Conservation (phyloP, 78 protist genomes). For the Dictyostelium intermedium region DNA sequence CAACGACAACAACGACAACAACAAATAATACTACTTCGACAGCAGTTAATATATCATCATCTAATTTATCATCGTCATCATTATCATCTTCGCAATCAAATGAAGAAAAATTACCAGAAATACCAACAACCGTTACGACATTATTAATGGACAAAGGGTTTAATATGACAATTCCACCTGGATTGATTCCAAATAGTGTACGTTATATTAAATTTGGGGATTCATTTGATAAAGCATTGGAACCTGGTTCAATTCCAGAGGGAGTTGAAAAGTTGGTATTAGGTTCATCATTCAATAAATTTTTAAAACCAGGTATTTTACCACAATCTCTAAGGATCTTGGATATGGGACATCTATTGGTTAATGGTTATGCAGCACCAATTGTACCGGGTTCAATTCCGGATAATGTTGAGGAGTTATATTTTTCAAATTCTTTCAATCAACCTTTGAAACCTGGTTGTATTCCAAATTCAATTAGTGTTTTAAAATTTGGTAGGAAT, state of each 20-base stretch:
- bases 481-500: slow-evolving; percentile 12
- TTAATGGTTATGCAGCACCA: not conserved
- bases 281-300: not conserved
- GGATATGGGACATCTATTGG: not conserved
- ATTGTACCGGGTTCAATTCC: not conserved
- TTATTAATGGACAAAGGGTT: not conserved
- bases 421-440: not conserved
- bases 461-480: not conserved
- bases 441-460: slow-evolving; percentile 16
- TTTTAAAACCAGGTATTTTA: slow-evolving; percentile 5
- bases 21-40: not conserved
- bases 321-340: not conserved
- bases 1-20: not conserved
- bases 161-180: not conserved
- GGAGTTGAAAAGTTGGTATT: not conserved
- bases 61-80: too few species aligned
- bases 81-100: not conserved
- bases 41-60: not conserved
- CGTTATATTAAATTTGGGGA: not conserved
- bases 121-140: not conserved
- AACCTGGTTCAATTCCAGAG: not conserved
- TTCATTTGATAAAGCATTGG: not conserved
- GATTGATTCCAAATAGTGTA: not conserved
- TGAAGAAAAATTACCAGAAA: not conserved
- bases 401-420: not conserved